Conservation (phyloP, 345 rosid species). For the Brassica napus region Da-Ae NC_063450.1:43113501-43114000, state of each 20-base stretch:
- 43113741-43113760: neutral
- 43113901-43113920: neutral
- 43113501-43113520: neutral
- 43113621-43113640: neutral
- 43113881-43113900: neutral
- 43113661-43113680: neutral
- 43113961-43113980: neutral
- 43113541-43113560: slow-evolving; percentile 1
- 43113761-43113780: neutral
- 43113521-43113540: neutral
- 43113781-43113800: neutral
- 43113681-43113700: neutral
- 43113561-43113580: neutral
- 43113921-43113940: neutral
- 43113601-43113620: neutral
- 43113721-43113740: neutral
- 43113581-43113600: neutral
- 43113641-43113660: neutral
- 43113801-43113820: neutral
- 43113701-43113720: neutral
- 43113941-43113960: neutral
- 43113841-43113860: neutral
- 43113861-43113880: neutral
- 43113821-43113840: neutral
- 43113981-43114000: neutral